phyloP scores from a whole-genome alignment of 1,284 basidiomycete genomes.

The Amylostereum areolatum region DNA sequence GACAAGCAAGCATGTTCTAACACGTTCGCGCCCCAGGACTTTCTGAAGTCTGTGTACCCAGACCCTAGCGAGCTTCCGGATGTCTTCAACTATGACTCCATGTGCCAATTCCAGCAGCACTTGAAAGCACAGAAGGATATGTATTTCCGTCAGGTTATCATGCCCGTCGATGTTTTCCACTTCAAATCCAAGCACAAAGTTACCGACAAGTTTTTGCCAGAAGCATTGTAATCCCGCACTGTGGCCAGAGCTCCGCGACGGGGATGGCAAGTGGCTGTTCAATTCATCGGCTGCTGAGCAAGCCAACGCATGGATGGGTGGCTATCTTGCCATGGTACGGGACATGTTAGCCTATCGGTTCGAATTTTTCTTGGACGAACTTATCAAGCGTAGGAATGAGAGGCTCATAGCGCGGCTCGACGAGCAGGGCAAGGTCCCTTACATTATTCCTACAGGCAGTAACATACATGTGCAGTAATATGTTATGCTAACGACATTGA shows the following conservation, averaged over 20 bases:
- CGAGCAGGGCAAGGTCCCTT: too few relatives aligned
- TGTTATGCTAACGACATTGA: too few relatives aligned
- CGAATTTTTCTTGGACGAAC: constrained; percentile 28
- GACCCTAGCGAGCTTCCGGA: too few relatives aligned
- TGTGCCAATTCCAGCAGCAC: constrained; percentile 1
- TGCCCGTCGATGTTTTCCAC: constrained; percentile 27
- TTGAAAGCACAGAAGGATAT: background rate
- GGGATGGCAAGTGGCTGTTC: constrained; percentile 23
- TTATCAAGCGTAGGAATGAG: too few relatives aligned
- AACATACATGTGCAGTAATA: too few relatives aligned
- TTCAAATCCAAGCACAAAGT: constrained; percentile 27
- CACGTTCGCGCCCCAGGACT: background rate
- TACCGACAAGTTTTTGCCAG: constrained; percentile 19
- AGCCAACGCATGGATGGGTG: constrained; percentile 20
- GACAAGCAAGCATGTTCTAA: constrained; percentile 6
- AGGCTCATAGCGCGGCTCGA: too few relatives aligned
- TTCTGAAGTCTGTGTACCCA: background rate
- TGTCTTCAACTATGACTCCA: constrained; percentile 10
- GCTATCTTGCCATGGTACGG: constrained; percentile 17
- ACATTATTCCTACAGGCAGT: too few relatives aligned
- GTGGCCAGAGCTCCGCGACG: constrained; percentile 20
- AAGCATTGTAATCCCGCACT: constrained; percentile 24
- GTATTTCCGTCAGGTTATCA: too few relatives aligned
- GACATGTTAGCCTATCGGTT: constrained; percentile 20
- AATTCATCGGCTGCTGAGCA: constrained; percentile 21